These are phyloP conservation scores for California macrophylla DNA, from an alignment of 441 rosid genomes.

Conservation along the genomic window DNA sequence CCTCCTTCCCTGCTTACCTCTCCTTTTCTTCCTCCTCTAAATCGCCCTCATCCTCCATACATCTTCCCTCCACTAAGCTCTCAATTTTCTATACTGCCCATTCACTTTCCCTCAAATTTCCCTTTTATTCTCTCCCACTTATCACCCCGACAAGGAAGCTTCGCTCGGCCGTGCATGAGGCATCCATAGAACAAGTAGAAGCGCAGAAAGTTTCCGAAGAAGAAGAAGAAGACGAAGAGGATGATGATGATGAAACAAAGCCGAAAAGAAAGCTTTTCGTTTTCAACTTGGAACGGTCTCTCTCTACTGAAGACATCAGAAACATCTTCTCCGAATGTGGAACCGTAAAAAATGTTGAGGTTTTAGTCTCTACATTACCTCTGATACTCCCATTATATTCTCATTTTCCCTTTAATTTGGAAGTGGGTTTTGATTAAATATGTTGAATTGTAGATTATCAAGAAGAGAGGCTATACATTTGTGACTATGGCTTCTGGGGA, in stretches of 20 bases:
- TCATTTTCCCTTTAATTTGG: neutral
- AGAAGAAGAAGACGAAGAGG: neutral
- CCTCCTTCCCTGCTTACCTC: neutral
- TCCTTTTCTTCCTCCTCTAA: neutral
- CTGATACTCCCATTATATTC: neutral
- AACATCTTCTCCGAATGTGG: neutral
- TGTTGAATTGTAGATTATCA: neutral
- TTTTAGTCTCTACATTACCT: neutral
- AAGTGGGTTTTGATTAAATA: neutral
- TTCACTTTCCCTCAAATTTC: neutral
- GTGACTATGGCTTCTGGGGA: neutral
- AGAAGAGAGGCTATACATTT: neutral
- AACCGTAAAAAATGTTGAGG: neutral
- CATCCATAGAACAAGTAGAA: neutral
- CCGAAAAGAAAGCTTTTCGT: neutral
- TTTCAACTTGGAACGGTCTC: neutral
- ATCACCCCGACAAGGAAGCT: neutral
- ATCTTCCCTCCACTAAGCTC: neutral
- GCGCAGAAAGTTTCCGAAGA: neutral
- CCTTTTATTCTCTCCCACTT: neutral
- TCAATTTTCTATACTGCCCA: neutral
- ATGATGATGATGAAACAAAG: neutral
- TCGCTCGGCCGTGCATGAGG: constrained; percentile 1
- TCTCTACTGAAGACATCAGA: neutral
- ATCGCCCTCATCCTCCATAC: neutral